Evolutionary conservation across 768 basidiomycete species (phyloP), one percentile per base, ranked within the genome.

Genomic region (Pisolithus microcarpus): DNA sequence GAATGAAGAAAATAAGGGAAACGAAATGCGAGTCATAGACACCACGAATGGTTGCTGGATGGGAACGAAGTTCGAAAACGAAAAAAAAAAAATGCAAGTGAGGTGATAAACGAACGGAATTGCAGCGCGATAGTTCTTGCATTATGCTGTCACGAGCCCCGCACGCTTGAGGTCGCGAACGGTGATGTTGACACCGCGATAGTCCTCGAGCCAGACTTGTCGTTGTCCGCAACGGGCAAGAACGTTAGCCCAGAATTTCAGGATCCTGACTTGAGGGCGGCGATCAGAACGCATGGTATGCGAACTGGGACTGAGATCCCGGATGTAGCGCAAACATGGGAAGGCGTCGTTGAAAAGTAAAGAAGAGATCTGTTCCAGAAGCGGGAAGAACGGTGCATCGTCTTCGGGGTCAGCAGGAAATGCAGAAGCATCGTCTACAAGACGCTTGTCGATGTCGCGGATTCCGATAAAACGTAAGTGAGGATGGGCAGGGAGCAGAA

Each of bases 121-220:
- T 30, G 13, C 11, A 11, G 11, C 34, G 11, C 34, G 5, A 34
- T 34, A 34, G 13, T 34, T 5, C 21, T 34, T 13, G 34, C 34
- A 34, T 34, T 5, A 34, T 5, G 34, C 34, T 34, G 34, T 15
- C 5, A 46, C 50, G 2, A 55, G 52, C 16, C 52, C 54, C 6
- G 65, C 67, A 9, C 68, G 60, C 42, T 61, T 58, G 67, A 85
- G 65, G 65, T 85, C 84, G 38, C 84, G 64, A 39, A 85, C 72
- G 48, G 81, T 79, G 54, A 77, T 75, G 1, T 61, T 52, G 38
- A 72, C 63, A 72, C 63, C n/a, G 83, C 63, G 62, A 56, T 75
- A 83, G 61, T 85, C 82, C 67, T 87, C 82, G 46, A 87, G 64
- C 74, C 77, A 81, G 52, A 87, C 81, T 34, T 71, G 75, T 7